phyloP scores from a whole-genome alignment of 2,329 filamentous ascomycete species.

The Fusarium albosuccineum region DNA sequence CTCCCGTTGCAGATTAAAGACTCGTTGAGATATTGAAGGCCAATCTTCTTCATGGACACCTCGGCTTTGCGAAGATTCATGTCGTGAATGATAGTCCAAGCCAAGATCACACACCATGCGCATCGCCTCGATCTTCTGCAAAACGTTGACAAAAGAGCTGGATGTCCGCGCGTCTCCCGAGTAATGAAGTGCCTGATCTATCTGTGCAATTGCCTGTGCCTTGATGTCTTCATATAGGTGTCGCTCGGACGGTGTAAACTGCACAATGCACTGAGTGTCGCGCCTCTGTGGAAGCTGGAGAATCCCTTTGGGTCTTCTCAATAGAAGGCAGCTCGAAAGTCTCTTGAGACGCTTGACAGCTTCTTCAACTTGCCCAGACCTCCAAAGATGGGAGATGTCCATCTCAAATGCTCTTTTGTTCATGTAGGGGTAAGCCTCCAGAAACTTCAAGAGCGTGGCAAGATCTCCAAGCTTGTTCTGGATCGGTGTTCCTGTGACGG shows the following conservation, averaged over 20 bases:
- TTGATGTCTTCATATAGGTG: slow-evolving; percentile 50
- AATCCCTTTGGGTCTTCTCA: slow-evolving; percentile 54
- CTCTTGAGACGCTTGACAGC: slow-evolving; percentile 55
- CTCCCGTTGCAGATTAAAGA: neutral
- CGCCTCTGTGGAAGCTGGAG: slow-evolving; percentile 53
- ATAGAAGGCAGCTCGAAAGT: slow-evolving; percentile 52
- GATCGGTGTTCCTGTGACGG: slow-evolving; percentile 62
- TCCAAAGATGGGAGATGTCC: slow-evolving; percentile 50
- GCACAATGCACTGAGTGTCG: slow-evolving; percentile 50
- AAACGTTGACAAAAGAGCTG: slow-evolving; percentile 53
- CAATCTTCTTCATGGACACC: neutral
- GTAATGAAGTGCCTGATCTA: slow-evolving; percentile 51
- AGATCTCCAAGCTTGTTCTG: slow-evolving; percentile 60
- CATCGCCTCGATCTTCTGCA: slow-evolving; percentile 59
- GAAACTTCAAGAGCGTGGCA: slow-evolving; percentile 56
- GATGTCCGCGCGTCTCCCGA: slow-evolving; percentile 13
- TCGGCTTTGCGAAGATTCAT: slow-evolving; percentile 15
- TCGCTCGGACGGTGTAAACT: slow-evolving; percentile 52
- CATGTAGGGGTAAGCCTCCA: slow-evolving; percentile 56
- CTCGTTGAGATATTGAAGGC: neutral
- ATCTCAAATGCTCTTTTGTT: slow-evolving; percentile 1
- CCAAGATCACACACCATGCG: slow-evolving; percentile 61
- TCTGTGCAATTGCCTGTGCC: slow-evolving; percentile 43
- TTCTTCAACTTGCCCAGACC: slow-evolving; percentile 49
- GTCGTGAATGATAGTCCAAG: slow-evolving; percentile 50